Percentiles rank a stretch among this genome's conserved stretches.
Conservation (phyloP, 2,329 filamentous ascomycete species). For the Ceratocystiopsis sp. region DNA sequence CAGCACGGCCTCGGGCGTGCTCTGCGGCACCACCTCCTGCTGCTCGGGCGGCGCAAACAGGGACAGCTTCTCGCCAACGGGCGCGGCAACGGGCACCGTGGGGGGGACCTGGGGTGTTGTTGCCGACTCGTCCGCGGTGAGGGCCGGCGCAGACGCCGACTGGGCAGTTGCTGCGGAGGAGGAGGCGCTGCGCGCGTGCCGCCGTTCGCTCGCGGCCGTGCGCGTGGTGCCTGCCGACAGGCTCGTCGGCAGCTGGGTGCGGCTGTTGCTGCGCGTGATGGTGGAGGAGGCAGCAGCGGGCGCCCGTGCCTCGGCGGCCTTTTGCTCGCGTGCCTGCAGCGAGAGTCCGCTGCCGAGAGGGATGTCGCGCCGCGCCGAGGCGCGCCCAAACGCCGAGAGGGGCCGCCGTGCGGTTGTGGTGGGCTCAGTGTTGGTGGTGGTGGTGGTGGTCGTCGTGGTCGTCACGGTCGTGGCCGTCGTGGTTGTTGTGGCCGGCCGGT, state of each 20-base stretch:
- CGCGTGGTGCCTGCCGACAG: too few species aligned
- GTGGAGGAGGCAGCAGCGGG: background rate
- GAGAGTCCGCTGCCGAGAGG: slow-evolving; percentile 8
- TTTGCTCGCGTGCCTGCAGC: slow-evolving; percentile 10
- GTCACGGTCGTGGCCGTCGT: background rate
- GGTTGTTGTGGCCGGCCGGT: slow-evolving; percentile 19
- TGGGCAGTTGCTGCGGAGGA: background rate
- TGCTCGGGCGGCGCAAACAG: slow-evolving; percentile 40
- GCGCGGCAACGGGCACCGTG: too few species aligned
- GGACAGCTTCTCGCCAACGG: slow-evolving; percentile 18
- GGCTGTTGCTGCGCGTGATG: background rate
- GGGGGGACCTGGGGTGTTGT: too few species aligned
- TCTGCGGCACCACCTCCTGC: slow-evolving; percentile 30
- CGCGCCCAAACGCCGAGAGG: slow-evolving; percentile 1
- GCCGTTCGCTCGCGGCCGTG: too few species aligned
- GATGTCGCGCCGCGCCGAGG: slow-evolving; percentile 6
- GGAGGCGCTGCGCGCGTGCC: background rate
- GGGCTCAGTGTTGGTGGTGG: background rate
- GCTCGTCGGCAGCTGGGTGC: slow-evolving; percentile 8
- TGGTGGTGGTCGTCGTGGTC: background rate
- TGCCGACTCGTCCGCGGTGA: background rate
- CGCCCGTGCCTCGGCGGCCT: background rate
- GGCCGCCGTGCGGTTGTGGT: background rate
- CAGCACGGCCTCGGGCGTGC: slow-evolving; percentile 40
- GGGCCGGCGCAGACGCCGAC: background rate